Evolutionary conservation across 495 filamentous ascomycete genomes (phyloP).

Genomic region (Penicillium paxilli): DNA sequence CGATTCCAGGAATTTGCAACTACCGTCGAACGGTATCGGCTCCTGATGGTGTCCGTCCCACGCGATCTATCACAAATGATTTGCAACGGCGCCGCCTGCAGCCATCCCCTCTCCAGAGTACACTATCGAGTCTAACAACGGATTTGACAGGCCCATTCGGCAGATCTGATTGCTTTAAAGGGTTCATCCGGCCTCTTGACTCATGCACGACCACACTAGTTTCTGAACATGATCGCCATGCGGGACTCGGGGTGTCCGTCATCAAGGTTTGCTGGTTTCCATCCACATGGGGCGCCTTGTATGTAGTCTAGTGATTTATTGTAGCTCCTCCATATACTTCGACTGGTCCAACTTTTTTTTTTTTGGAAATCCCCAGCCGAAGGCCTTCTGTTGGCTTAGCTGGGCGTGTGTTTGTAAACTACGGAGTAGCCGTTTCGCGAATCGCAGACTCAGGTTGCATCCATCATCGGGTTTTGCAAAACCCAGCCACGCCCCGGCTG

Average conservation of each 20-base stretch:
- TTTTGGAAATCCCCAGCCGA: not conserved
- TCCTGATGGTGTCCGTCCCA: not conserved
- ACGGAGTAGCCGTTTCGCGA: not conserved
- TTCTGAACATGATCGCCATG: not conserved
- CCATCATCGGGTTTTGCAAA: too few species aligned
- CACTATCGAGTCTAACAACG: slow-evolving; percentile 5
- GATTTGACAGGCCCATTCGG: slow-evolving; percentile 8
- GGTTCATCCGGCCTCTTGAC: slow-evolving; percentile 1
- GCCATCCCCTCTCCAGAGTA: not conserved
- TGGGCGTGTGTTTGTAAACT: too few species aligned
- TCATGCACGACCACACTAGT: not conserved
- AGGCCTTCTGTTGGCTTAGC: not conserved
- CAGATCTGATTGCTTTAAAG: slow-evolving; percentile 4
- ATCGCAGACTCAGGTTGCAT: too few species aligned
- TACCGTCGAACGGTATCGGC: not conserved
- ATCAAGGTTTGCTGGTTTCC: too few species aligned
- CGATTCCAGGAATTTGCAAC: not conserved
- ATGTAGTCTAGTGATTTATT: not conserved
- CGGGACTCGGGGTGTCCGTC: not conserved
- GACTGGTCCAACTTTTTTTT: not conserved
- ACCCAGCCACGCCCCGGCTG: not conserved
- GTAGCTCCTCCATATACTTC: not conserved
- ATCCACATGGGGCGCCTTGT: not conserved
- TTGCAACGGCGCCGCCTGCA: slow-evolving; percentile 22
- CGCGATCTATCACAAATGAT: slow-evolving; percentile 27